Percentiles rank a stretch among this genome's conserved stretches.
Evolutionary conservation across 441 rosid species (phyloP).

Genomic region (Breynia disticha): DNA sequence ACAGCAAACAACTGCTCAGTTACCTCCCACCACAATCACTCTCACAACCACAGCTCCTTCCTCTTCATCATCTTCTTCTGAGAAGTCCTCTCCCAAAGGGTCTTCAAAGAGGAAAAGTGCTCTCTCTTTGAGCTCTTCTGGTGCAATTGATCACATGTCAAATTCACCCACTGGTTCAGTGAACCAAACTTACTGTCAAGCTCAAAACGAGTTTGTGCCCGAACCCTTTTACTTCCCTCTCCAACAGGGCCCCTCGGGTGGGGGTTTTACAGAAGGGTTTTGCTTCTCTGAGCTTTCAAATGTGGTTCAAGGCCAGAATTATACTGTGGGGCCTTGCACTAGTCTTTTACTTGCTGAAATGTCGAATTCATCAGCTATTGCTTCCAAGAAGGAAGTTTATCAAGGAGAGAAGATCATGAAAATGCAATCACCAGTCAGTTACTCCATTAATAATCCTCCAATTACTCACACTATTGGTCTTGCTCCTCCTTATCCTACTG

Average conservation of each 20-base stretch:
- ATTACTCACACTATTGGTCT: conserved; percentile 17
- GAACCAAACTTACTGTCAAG: conserved; percentile 35
- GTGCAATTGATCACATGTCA: conserved; percentile 21
- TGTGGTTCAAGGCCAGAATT: conserved; percentile 31
- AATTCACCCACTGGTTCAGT: conserved; percentile 43
- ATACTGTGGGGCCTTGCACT: conserved; percentile 51
- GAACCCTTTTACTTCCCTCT: conserved; percentile 56
- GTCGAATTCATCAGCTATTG: conserved; percentile 27
- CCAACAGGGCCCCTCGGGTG: conserved; percentile 22
- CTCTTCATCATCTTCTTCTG: conserved; percentile 53
- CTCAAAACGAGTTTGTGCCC: conserved; percentile 30
- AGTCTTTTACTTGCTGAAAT: conserved; percentile 66
- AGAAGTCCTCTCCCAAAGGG: conserved; percentile 48
- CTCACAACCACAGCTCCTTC: conserved; percentile 29
- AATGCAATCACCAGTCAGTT: conserved; percentile 38
- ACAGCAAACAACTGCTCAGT: conserved; percentile 13
- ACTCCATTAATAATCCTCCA: conserved; percentile 21
- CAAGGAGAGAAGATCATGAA: conserved; percentile 33
- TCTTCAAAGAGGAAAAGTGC: conserved; percentile 18
- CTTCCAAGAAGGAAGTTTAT: conserved; percentile 29
- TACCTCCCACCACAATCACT: conserved; percentile 15
- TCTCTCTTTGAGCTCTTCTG: conserved; percentile 26
- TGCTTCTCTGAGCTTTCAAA: conserved; percentile 46
- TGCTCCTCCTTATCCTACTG: conserved; percentile 18
- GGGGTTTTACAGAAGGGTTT: conserved; percentile 41